phyloP scores from a whole-genome alignment of 164 flowering plant species.

The Vitis vinifera region ASM3070453v1 NC_081809.1:4279501-4280000 shows the following conservation, averaged over 20 bases:
- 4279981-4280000: slow-evolving; percentile 77
- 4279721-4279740: slow-evolving; percentile 30
- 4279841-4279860: slow-evolving; percentile 39
- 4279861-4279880: slow-evolving; percentile 36
- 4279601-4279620: slow-evolving; percentile 20
- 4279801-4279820: slow-evolving; percentile 75
- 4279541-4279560: slow-evolving; percentile 23
- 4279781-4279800: slow-evolving; percentile 68
- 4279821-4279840: slow-evolving; percentile 61
- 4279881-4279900: slow-evolving; percentile 61
- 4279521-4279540: slow-evolving; percentile 57
- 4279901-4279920: slow-evolving; percentile 48
- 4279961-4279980: slow-evolving; percentile 69
- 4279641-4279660: slow-evolving; percentile 21
- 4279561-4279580: slow-evolving; percentile 55
- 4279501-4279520: too few relatives aligned
- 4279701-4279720: slow-evolving; percentile 38
- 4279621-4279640: slow-evolving; percentile 26
- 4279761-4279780: slow-evolving; percentile 70
- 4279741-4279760: slow-evolving; percentile 69
- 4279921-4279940: slow-evolving; percentile 47
- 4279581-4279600: slow-evolving; percentile 30
- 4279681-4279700: slow-evolving; percentile 75
- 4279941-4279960: slow-evolving; percentile 62
- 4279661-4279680: slow-evolving; percentile 41